These are phyloP conservation scores for Podospora fimiseda DNA, from an alignment of 495 filamentous ascomycete genomes.

Conservation along the genomic window DNA sequence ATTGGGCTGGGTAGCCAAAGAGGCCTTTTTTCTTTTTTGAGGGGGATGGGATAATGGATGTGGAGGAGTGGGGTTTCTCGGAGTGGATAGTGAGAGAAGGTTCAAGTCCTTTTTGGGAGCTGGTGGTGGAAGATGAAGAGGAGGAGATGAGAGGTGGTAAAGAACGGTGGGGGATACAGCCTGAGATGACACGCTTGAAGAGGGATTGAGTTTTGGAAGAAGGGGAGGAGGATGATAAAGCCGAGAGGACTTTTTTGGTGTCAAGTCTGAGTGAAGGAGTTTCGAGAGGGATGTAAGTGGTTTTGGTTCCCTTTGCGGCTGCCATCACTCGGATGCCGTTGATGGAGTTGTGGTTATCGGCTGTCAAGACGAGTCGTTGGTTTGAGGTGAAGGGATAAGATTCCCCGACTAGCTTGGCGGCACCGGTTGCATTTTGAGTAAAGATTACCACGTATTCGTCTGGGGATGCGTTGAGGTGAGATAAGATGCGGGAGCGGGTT, in stretches of 20 bases:
- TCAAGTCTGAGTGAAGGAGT: conserved; percentile 16
- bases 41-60: background rate
- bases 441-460: conserved; percentile 57
- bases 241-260: conserved; percentile 2
- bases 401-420: conserved; percentile 51
- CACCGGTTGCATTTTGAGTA: conserved; percentile 54
- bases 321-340: conserved; percentile 31
- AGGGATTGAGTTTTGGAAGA: too few relatives aligned
- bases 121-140: background rate
- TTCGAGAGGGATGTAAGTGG: conserved; percentile 17
- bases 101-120: background rate
- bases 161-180: too few relatives aligned
- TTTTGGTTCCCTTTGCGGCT: conserved; percentile 3
- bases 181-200: too few relatives aligned
- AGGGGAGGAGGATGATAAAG: background rate
- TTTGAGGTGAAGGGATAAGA: conserved; percentile 27
- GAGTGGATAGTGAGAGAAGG: background rate
- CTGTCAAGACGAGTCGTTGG: conserved; percentile 19
- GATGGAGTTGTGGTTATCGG: conserved; percentile 35
- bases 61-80: background rate
- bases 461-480: conserved; percentile 50
- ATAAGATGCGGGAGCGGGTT: conserved; percentile 41
- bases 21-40: conserved; percentile 24
- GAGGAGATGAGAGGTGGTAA: too few relatives aligned
- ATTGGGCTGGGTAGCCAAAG: conserved; percentile 61